Base-by-base conservation (phyloP, 257 asterid species). In the Nicotiana tomentosiformis region DNA sequence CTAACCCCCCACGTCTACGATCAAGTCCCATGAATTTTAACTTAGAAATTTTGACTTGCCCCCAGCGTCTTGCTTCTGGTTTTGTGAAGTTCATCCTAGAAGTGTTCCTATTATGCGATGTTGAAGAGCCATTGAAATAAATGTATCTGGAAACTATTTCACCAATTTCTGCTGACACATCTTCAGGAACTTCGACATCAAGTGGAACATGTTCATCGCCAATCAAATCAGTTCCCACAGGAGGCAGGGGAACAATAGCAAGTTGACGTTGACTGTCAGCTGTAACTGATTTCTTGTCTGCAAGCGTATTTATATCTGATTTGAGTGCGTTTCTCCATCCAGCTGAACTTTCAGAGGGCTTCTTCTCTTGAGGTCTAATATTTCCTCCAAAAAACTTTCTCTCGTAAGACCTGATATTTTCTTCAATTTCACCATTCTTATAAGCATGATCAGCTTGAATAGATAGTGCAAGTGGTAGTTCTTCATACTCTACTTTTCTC, bases 371-470 rank as follows among this genome's bases (percentile, higher is more conserved):
- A 51, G 88, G 79, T 23, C 15, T 18, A 7, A 78, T 70, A 87
- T 84, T 46, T 10, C 80, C 81, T 56, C 72, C 86, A 17, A 83
- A 78, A 51, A 82, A 74, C 81, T 81, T 81, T 65, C 68, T 82
- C 57, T 72, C 64, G 43, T 62, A 85, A 35, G 87, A 82, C 23
- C 15, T 18, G 11, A 74, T 58, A 87, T 85, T 57, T 10, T 82
- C 81, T 51, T 81, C 84, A 15, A 51, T 81, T 11, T 87, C 89
- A 3, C 86, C 88, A 11, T 55, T 69, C 87, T 85, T 87, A 77
- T 55, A 89, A 43, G 86, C 90, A 17, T 91, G 91, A 77, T 91
- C 94, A 6, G 89, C 98, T 83, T 94, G 98, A 88, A 94, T 94
- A 0, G 99, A 94, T 33, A 94, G 81, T 5, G 93, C 91, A 80